A percentile compares a stretch with the other conserved stretches of the same genome.
phyloP scores from a whole-genome alignment of 768 basidiomycete genomes.

The Lentinula edodes region DNA sequence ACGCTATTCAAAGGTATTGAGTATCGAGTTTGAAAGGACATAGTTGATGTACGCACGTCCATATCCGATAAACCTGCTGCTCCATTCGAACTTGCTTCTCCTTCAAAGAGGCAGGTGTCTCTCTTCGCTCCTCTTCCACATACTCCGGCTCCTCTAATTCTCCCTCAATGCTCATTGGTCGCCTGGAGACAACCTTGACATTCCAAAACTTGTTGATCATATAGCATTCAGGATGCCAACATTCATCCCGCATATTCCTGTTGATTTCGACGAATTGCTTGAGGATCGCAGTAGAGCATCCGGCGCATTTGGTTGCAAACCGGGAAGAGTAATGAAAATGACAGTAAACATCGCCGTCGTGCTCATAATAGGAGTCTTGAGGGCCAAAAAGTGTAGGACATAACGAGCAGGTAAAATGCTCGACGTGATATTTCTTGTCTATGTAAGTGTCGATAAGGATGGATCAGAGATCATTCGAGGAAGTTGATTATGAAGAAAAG shows the following conservation, averaged over 20 bases:
- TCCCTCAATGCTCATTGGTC: constrained; percentile 61
- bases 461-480: background rate
- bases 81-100: constrained; percentile 95
- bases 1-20: constrained; percentile 44
- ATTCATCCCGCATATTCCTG: constrained; percentile 95
- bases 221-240: constrained; percentile 99
- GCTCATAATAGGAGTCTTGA: constrained; percentile 98
- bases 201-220: constrained; percentile 99
- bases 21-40: background rate
- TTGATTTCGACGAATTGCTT: constrained; percentile 99
- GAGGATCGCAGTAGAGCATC: constrained; percentile 93
- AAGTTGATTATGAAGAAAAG: background rate
- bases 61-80: constrained; percentile 95
- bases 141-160: constrained; percentile 47
- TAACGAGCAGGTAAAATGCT: constrained; percentile 98
- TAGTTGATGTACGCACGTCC: constrained; percentile 72
- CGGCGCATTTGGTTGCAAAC: constrained; percentile 97
- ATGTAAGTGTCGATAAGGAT: constrained; percentile 1
- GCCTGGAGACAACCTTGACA: constrained; percentile 80
- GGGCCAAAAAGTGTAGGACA: constrained; percentile 96
- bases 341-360: constrained; percentile 96
- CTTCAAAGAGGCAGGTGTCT: constrained; percentile 74
- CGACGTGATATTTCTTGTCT: constrained; percentile 99
- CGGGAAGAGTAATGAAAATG: constrained; percentile 99
- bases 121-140: constrained; percentile 72